phyloP scores from a whole-genome alignment of 768 basidiomycete genomes.

The Tulasnella sp. region DNA sequence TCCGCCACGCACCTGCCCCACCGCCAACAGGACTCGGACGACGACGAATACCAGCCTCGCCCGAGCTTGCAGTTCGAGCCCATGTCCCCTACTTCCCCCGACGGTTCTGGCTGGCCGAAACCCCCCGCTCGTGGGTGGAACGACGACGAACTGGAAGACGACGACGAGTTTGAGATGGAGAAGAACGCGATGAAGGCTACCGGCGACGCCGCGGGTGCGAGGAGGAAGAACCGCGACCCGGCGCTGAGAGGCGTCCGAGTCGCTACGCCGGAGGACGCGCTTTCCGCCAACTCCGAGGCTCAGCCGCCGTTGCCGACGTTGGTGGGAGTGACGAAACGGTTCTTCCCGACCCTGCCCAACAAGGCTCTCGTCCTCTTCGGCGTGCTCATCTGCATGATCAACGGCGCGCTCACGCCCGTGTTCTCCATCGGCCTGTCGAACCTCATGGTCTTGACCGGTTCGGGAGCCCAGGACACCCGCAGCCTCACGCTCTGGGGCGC shows the following conservation, averaged over 20 bases:
- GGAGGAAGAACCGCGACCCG: not conserved
- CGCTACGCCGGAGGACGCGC: not conserved
- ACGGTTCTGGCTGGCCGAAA: constrained; percentile 18
- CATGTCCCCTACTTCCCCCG: constrained; percentile 31
- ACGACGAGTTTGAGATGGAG: constrained; percentile 27
- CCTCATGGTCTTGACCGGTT: constrained; percentile 20
- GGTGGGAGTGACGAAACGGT: constrained; percentile 19
- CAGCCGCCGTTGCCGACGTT: constrained; percentile 14
- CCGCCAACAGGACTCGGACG: constrained; percentile 16
- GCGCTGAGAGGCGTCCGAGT: not conserved
- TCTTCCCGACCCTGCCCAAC: constrained; percentile 61
- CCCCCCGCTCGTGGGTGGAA: not conserved
- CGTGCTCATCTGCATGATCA: constrained; percentile 51
- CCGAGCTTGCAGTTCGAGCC: constrained; percentile 59
- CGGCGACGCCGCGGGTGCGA: constrained; percentile 26
- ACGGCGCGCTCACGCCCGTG: constrained; percentile 78
- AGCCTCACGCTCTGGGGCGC: constrained; percentile 14
- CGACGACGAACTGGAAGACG: constrained; percentile 34
- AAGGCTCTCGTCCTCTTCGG: constrained; percentile 64
- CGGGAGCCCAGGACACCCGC: constrained; percentile 17
- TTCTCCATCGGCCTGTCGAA: constrained; percentile 64
- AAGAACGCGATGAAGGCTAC: constrained; percentile 29
- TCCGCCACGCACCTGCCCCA: not conserved
- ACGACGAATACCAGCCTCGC: constrained; percentile 26
- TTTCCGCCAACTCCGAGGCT: not conserved